Evolutionary conservation across 306 rosid genomes (phyloP).

Genomic region (Vicia faba): DNA sequence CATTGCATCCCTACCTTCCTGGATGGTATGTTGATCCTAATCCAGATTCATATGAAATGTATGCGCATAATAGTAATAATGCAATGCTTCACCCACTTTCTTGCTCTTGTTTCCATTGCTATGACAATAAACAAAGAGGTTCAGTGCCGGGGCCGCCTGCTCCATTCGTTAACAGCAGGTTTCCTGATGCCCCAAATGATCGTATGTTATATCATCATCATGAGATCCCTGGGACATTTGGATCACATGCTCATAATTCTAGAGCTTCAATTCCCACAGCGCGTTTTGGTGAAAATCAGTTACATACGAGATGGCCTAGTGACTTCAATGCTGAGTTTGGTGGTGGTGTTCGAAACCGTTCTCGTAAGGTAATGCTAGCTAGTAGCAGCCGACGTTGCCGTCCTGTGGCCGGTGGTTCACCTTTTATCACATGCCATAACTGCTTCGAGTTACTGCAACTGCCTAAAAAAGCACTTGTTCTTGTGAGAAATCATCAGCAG

Average conservation of each 20-base stretch:
- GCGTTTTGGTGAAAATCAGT: conserved; percentile 49
- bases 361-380: conserved; percentile 58
- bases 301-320: conserved; percentile 74
- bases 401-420: conserved; percentile 88
- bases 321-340: conserved; percentile 71
- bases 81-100: conserved; percentile 71
- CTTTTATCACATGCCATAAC: conserved; percentile 78
- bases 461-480: conserved; percentile 57
- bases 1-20: conserved; percentile 71
- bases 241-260: conserved; percentile 57
- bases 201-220: conserved; percentile 57
- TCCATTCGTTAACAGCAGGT: conserved; percentile 57
- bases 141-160: conserved; percentile 54
- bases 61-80: conserved; percentile 42
- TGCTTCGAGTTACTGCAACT: conserved; percentile 80
- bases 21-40: conserved; percentile 58
- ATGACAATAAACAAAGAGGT: conserved; percentile 58
- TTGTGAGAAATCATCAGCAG: conserved; percentile 58
- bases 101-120: conserved; percentile 84
- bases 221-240: conserved; percentile 55
- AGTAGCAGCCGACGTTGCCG: conserved; percentile 58
- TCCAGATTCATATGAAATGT: conserved; percentile 59
- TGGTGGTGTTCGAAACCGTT: conserved; percentile 48
- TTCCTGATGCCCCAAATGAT: conserved; percentile 60
- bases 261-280: conserved; percentile 51